Conservation (phyloP, 1,284 basidiomycete species). For the Marasmius fiardii region DNA sequence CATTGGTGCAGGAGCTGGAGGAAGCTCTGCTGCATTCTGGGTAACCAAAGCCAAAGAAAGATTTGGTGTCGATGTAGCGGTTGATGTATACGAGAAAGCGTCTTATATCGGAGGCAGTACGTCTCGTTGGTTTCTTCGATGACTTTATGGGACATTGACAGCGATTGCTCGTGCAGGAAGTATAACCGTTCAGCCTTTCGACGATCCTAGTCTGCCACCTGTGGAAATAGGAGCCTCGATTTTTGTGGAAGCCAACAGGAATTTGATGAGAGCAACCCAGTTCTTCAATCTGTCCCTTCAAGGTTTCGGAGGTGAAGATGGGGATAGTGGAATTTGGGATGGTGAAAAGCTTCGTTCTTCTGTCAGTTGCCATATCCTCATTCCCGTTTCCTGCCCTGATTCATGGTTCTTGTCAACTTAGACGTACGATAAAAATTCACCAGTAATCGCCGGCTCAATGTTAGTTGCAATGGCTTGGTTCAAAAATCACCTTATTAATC, state of each 20-base stretch:
- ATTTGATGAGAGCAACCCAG: slow-evolving; percentile 76
- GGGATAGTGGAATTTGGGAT: slow-evolving; percentile 77
- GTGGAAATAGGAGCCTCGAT: slow-evolving; percentile 88
- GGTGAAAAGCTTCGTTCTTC: slow-evolving; percentile 70
- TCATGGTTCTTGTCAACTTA: too few relatives aligned
- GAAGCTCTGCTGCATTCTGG: slow-evolving; percentile 86
- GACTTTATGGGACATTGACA: slow-evolving; percentile 3
- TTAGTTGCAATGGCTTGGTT: slow-evolving; percentile 29
- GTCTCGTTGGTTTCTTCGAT: too few relatives aligned
- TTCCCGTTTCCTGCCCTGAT: too few relatives aligned
- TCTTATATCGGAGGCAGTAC: slow-evolving; percentile 81
- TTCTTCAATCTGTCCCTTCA: slow-evolving; percentile 73
- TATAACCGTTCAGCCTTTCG: slow-evolving; percentile 76
- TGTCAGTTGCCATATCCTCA: slow-evolving; percentile 35
- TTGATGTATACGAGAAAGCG: slow-evolving; percentile 82
- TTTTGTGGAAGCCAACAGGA: slow-evolving; percentile 81
- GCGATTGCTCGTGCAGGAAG: slow-evolving; percentile 46
- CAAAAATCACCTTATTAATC: slow-evolving; percentile 3
- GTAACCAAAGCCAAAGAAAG: slow-evolving; percentile 72
- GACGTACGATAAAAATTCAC: slow-evolving; percentile 72
- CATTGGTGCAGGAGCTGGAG: slow-evolving; percentile 86
- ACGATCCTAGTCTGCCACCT: slow-evolving; percentile 55
- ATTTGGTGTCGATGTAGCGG: slow-evolving; percentile 61
- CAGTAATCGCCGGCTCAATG: slow-evolving; percentile 56
- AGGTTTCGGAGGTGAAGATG: slow-evolving; percentile 50